A percentile compares a stretch with the other conserved stretches of the same genome.
phyloP scores from a whole-genome alignment of 169 alveolate genomes.

The Plasmodium inui region DNA sequence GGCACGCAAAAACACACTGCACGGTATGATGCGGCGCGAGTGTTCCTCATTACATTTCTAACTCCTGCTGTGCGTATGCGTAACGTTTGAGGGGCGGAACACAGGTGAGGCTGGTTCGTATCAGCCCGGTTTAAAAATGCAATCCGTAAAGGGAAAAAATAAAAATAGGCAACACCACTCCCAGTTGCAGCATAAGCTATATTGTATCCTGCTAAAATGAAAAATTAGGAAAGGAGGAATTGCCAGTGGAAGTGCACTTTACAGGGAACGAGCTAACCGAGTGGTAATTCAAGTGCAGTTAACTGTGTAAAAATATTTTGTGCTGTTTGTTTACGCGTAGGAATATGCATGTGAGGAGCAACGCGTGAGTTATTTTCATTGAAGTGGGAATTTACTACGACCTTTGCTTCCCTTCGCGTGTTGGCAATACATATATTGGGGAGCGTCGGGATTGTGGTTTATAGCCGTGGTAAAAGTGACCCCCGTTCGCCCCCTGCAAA shows the following conservation, averaged over 20 bases:
- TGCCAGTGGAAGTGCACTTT: not conserved
- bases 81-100: not conserved
- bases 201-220: not conserved
- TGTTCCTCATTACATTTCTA: not conserved
- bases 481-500: not conserved
- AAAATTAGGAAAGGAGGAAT: not conserved
- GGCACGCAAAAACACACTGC: not conserved
- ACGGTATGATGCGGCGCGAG: not conserved
- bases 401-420: not conserved
- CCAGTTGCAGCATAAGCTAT: not conserved
- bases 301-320: not conserved
- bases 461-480: not conserved
- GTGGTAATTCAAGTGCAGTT: not conserved
- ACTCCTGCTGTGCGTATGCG: not conserved
- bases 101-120: not conserved
- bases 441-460: not conserved
- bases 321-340: not conserved
- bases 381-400: not conserved
- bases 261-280: not conserved
- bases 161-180: not conserved
- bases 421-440: not conserved
- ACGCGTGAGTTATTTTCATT: not conserved
- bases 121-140: not conserved
- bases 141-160: not conserved
- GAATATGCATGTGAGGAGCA: not conserved